Base-by-base conservation (phyloP, 1,139 yeast genomes). In the Suhomyces guaymorum region DNA sequence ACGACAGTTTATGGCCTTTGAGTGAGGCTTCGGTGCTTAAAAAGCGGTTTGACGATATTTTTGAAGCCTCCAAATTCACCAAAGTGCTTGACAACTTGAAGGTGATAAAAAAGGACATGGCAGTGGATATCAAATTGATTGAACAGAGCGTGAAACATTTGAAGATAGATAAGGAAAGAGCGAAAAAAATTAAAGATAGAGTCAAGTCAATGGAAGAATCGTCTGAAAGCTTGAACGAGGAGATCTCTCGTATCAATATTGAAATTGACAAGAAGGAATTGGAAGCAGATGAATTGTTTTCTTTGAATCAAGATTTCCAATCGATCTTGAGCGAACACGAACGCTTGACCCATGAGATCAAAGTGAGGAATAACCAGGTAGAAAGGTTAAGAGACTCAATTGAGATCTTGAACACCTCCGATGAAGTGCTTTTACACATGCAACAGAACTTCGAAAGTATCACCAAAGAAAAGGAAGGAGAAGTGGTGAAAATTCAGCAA, bases 1-100 rank as follows among this genome's bases (percentile, higher is more conserved):
- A 94, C 53, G 99, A 94, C 42, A 83, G 94, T 52, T 63, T 88
- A 25, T 94, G 99, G 99, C 99, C 99, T 2, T 67, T 94, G 38
- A 80, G 92, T 47, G 99, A 94, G 59, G 95, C 98, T 1, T 73
- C 95, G 6, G 76, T 76, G 10, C 71, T 94, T 54, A 94, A 94
- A 61, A 90, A 90, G 61, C 75, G 92, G 41, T 94, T 94, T 52
- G 98, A 94, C 58, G 98, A 92, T 55, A 92, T 94, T 5, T 94
- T 94, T 50, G 97, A 94, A 57, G 96, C 97, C 0, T 78, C 89
- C 47, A 89, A 88, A 57, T 94, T 85, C 51, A 89, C 97, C 1
- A 90, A 87, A 54, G 96, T 95, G 1, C 65, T 92, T 30, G 97
- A 90, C 39, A 80, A 76, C 41, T 71, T 94, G 52, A 90, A 89